Evolutionary conservation across 495 filamentous ascomycete genomes (phyloP).

Genomic region (Penicillium egyptiacum): DNA sequence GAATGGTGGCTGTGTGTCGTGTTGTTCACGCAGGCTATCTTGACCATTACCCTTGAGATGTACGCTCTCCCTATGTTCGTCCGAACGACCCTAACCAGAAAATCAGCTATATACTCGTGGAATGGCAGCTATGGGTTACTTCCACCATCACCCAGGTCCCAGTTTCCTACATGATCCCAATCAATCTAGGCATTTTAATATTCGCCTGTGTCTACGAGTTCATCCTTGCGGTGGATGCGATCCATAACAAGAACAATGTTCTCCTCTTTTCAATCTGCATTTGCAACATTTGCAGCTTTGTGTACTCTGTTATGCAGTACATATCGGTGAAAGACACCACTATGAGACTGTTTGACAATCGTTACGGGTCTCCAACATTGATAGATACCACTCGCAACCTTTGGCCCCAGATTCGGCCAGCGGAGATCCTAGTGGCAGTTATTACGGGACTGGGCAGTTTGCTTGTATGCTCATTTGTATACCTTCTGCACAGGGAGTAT

Average conservation of each 20-base stretch:
- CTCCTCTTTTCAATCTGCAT: slow-evolving; percentile 27
- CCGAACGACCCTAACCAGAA: not conserved
- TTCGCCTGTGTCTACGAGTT: slow-evolving; percentile 23
- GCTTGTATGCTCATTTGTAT: slow-evolving; percentile 8
- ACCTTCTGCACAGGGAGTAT: slow-evolving; percentile 15
- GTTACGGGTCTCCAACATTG: slow-evolving; percentile 3
- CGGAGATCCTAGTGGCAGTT: slow-evolving; percentile 9
- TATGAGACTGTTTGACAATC: not conserved
- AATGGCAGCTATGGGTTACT: slow-evolving; percentile 25
- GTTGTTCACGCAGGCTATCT: slow-evolving; percentile 16
- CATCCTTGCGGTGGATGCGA: slow-evolving; percentile 20
- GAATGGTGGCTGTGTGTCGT: slow-evolving; percentile 20
- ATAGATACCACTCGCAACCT: slow-evolving; percentile 11
- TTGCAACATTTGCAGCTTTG: slow-evolving; percentile 22
- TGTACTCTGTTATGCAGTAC: slow-evolving; percentile 10
- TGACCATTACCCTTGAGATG: slow-evolving; percentile 17
- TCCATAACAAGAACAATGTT: slow-evolving; percentile 28
- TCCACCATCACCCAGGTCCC: slow-evolving; percentile 21
- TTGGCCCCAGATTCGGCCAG: slow-evolving; percentile 14
- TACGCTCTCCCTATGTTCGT: slow-evolving; percentile 6
- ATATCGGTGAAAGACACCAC: slow-evolving; percentile 1
- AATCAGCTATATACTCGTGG: slow-evolving; percentile 17
- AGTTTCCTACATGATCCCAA: slow-evolving; percentile 18
- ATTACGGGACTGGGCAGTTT: not conserved
- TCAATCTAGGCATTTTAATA: slow-evolving; percentile 21